Evolutionary conservation across 345 rosid species (phyloP), one percentile per base, ranked within the genome.

Genomic region (Viola odorata): DNA sequence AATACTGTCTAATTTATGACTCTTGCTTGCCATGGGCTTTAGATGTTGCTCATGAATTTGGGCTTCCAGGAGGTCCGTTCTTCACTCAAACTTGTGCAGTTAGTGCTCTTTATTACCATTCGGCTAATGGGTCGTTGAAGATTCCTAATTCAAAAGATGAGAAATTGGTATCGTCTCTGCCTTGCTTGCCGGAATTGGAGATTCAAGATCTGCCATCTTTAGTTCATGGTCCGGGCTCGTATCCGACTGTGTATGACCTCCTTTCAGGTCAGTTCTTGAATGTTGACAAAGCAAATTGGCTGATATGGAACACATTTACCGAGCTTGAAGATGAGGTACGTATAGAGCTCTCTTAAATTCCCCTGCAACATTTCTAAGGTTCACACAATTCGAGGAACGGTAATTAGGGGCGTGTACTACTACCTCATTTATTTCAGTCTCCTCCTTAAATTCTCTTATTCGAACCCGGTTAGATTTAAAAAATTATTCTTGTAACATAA

Each of bases 51-150:
- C 74, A 64, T 38, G 37, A 14, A 4, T 52, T 45, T 6, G 90
- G 85, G 7, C 6, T 80, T 0, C 45, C 5, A 0, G 85, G 73
- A 58, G 83, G 76, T 57, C 53, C 53, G 0, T 78, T 84, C n/a
- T 80, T 75, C 73, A 84, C 86, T 37, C 82, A 82, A 37, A 68
- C 72, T 37, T 80, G 78, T 13, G 72, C 80, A 6, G 86, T 84
- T 50, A 38, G 57, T 44, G 58, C 62, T 32, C 45, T 80, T 11
- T 84, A 78, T 67, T 72, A 70, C 52, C 80, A 80, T 71, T 63
- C 64, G 15, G 3, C 15, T 4, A 54, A 51, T 44, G 81, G 82
- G 38, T 3, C 10, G 0, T 3, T 61, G 17, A 23, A 14, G 1
- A 12, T 55, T 48, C 52, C 62, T 12, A 8, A 47, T 2, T 45